These are phyloP conservation scores for Triangularia verruculosa DNA, from an alignment of 2,329 filamentous ascomycete genomes.

Conservation along the genomic window DNA sequence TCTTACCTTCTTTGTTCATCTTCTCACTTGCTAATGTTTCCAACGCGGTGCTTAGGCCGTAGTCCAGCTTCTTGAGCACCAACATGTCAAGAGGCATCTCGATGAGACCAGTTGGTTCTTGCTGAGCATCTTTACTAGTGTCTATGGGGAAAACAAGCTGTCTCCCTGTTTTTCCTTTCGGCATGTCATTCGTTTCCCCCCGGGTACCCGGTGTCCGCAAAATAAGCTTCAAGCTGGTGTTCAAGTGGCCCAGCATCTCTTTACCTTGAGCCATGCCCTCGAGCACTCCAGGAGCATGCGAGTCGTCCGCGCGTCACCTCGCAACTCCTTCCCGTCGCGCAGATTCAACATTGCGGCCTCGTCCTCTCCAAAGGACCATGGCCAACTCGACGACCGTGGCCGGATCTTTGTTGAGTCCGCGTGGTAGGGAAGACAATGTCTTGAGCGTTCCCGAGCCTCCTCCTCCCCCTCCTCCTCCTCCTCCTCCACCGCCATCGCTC, in stretches of 20 bases:
- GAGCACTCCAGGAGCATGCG: background rate
- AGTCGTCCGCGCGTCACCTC: conserved; percentile 1
- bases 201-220: background rate
- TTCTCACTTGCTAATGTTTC: background rate
- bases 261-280: conserved; percentile 4
- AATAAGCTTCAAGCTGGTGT: conserved; percentile 7
- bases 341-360: background rate
- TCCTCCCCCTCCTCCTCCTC: too few species aligned
- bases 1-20: background rate
- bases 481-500: background rate
- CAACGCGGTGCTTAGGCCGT: background rate
- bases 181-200: background rate
- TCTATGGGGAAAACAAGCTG: background rate
- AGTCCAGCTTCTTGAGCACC: background rate
- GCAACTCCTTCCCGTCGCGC: background rate
- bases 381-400: background rate
- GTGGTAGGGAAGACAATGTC: background rate
- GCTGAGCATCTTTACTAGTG: background rate
- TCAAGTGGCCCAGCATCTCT: background rate
- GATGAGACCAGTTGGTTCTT: background rate
- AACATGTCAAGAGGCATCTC: background rate
- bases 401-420: background rate
- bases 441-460: background rate
- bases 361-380: background rate
- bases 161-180: background rate